Conservation (phyloP, 352 stramenopile species). For the Saprolegnia parasitica region DNA sequence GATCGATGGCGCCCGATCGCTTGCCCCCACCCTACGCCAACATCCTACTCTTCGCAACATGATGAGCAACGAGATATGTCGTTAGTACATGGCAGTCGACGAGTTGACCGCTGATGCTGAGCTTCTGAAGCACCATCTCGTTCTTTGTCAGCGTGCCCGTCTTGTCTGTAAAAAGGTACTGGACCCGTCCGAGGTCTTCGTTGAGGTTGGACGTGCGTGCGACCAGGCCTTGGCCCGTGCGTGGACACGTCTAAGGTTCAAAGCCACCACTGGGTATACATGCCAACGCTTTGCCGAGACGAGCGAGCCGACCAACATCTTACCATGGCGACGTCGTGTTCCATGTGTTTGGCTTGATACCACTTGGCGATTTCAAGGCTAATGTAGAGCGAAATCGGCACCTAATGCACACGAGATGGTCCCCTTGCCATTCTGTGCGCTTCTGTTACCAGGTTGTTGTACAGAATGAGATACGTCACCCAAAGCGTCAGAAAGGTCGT, state of each 20-base stretch:
- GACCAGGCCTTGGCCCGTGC: constrained; percentile 53
- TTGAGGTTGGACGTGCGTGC: constrained; percentile 92
- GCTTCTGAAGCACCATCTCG: constrained; percentile 97
- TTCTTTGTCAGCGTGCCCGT: constrained; percentile 99
- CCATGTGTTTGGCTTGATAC: constrained; percentile 90
- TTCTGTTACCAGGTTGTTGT: constrained; percentile 85
- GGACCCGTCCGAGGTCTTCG: constrained; percentile 94
- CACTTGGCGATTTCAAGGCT: constrained; percentile 95
- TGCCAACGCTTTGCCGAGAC: too few species aligned
- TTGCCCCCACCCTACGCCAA: background rate
- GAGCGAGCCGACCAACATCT: too few species aligned
- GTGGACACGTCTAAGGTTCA: constrained; percentile 3
- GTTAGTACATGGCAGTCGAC: constrained; percentile 49
- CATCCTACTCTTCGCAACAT: too few species aligned
- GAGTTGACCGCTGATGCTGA: constrained; percentile 85
- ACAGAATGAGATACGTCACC: constrained; percentile 79
- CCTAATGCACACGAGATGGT: too few species aligned
- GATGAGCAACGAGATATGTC: background rate
- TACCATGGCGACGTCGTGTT: constrained; percentile 66
- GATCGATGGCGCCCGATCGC: background rate
- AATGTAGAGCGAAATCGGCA: constrained; percentile 98
- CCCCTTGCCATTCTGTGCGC: too few species aligned
- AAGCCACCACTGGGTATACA: too few species aligned
- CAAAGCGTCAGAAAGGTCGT: constrained; percentile 46
- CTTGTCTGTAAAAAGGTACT: constrained; percentile 99